Percentiles rank a stretch among this genome's conserved stretches.
These are phyloP conservation scores for Carpinus viminea DNA, from an alignment of 306 rosid genomes.

Conservation along the genomic window DNA sequence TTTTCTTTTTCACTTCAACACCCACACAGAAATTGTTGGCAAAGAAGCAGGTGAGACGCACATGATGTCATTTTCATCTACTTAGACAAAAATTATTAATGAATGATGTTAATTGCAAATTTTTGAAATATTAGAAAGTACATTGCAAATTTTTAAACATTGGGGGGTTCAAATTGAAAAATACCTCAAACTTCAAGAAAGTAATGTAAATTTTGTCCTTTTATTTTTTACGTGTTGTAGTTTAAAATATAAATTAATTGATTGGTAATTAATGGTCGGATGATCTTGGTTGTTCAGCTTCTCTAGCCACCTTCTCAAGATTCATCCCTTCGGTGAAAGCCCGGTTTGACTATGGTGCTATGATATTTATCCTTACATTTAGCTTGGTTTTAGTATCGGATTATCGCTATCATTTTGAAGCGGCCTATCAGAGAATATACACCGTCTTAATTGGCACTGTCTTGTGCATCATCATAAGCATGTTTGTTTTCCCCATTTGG, in stretches of 20 bases:
- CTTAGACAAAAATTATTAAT: too few relatives aligned
- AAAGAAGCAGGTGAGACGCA: too few relatives aligned
- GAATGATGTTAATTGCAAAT: too few relatives aligned
- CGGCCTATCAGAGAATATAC: conserved; percentile 54
- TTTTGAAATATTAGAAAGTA: too few relatives aligned
- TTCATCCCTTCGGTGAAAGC: conserved; percentile 75
- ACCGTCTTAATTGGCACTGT: conserved; percentile 72
- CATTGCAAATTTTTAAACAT: too few relatives aligned
- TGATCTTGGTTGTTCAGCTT: conserved; percentile 47
- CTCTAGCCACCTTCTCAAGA: conserved; percentile 82
- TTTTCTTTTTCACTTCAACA: too few relatives aligned
- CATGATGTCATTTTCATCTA: too few relatives aligned
- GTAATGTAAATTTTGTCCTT: too few relatives aligned
- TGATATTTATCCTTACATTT: conserved; percentile 88
- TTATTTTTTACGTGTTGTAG: too few relatives aligned
- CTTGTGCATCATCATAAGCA: conserved; percentile 56
- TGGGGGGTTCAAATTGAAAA: too few relatives aligned
- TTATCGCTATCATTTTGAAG: conserved; percentile 47
- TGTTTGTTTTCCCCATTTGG: conserved; percentile 73
- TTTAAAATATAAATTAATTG: not conserved
- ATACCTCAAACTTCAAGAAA: too few relatives aligned
- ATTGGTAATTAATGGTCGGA: not conserved
- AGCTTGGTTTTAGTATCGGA: conserved; percentile 72
- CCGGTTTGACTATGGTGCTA: conserved; percentile 77
- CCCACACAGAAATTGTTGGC: too few relatives aligned